Percentiles rank a stretch among this genome's conserved stretches.
Evolutionary conservation across 495 filamentous ascomycete species (phyloP).

Genomic region (Aspergillus indologenus): DNA sequence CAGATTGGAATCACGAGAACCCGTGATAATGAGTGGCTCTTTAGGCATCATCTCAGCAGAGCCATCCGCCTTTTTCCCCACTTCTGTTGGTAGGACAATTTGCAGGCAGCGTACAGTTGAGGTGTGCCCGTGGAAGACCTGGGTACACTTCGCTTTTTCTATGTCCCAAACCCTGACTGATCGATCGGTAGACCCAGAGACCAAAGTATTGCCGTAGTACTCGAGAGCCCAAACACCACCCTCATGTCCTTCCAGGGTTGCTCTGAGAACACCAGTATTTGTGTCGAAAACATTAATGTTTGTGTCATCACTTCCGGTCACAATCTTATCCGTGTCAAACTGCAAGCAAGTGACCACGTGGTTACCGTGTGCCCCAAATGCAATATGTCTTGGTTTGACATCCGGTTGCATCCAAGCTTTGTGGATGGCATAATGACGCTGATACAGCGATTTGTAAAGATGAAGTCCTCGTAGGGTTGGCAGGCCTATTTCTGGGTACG

Average conservation of each 20-base stretch:
- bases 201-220: constrained; percentile 90
- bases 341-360: constrained; percentile 98
- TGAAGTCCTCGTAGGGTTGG: constrained; percentile 76
- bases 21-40: constrained; percentile 92
- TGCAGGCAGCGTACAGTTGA: constrained; percentile 95
- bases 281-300: constrained; percentile 99
- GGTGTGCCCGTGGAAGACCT: constrained; percentile 95
- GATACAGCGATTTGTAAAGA: constrained; percentile 95
- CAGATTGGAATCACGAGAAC: constrained; percentile 90
- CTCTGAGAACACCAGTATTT: constrained; percentile 81
- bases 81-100: constrained; percentile 82
- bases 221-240: constrained; percentile 98
- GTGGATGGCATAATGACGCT: constrained; percentile 82
- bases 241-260: constrained; percentile 85
- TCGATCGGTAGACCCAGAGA: constrained; percentile 94
- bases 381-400: constrained; percentile 86
- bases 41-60: constrained; percentile 82
- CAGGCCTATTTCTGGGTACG: constrained; percentile 76
- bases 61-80: constrained; percentile 70
- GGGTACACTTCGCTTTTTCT: constrained; percentile 81
- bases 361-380: constrained; percentile 90
- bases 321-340: constrained; percentile 95
- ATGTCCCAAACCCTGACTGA: constrained; percentile 99
- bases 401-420: constrained; percentile 85
- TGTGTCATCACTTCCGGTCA: constrained; percentile 96